Percentiles rank a stretch among this genome's conserved stretches.
Conservation (phyloP, 352 stramenopile genomes). For the Globisporangium paroecandrum region DNA sequence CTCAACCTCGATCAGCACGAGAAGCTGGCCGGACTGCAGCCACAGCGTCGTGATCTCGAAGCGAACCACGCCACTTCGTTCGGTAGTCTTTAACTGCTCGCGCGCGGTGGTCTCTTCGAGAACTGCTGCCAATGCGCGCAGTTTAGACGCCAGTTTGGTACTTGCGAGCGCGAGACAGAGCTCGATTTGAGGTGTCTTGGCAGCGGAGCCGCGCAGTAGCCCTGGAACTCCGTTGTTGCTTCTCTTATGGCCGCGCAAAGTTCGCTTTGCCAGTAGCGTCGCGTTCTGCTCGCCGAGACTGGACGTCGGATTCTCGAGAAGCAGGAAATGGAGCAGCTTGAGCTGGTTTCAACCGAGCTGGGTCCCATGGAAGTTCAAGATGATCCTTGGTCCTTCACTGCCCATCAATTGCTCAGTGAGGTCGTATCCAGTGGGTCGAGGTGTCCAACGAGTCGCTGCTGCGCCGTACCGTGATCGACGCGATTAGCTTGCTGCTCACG, state of each 20-base stretch:
- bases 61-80: neutral
- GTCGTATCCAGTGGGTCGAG: neutral
- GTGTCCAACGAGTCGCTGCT: conserved; percentile 31
- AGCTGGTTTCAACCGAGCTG: neutral
- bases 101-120: neutral
- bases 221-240: too few species aligned
- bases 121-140: neutral
- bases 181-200: neutral
- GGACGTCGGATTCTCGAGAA: neutral
- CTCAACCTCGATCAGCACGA: neutral
- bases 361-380: neutral
- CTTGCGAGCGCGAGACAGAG: neutral
- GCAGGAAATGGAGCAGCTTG: neutral
- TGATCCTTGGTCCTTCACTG: neutral
- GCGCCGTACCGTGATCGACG: conserved; percentile 71
- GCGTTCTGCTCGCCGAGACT: too few species aligned
- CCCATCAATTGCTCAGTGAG: neutral
- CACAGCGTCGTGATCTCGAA: conserved; percentile 1
- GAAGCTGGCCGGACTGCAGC: neutral
- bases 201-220: too few species aligned
- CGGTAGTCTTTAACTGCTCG: neutral
- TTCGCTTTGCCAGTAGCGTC: too few species aligned
- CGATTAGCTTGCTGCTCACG: conserved; percentile 66
- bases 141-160: neutral
- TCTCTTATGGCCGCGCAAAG: too few species aligned